Base-by-base conservation (phyloP, 2,329 filamentous ascomycete species). In the Aquanectria penicillioides region DNA sequence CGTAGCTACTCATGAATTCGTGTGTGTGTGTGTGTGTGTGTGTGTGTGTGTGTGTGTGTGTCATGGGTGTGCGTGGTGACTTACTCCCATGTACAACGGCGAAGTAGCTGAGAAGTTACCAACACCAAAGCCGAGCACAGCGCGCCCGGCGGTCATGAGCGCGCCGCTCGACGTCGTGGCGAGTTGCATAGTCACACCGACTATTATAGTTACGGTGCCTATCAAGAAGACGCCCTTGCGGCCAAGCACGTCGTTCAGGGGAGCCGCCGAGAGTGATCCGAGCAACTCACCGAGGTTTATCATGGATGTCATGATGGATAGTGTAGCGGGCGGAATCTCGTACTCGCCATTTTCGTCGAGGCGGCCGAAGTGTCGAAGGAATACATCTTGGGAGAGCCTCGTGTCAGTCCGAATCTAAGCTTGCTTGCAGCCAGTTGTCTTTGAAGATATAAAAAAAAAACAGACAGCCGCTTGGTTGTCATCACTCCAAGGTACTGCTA, bases 251-350 rank as follows among this genome's bases (percentile, higher is more conserved):
- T 77, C 75, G 59, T 78, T 77, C n/a, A 78, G 51, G 6, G 74
- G 75, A 3, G 75, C 74, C 5, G 75, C 71, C 2, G 59, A 22
- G 4, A 78, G 57, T 5, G 76, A 75, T 12, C 75, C 76, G 15
- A 73, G 62, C 20, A 78, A 63, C 50, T 78, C 75, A 44, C 75
- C 75, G 18, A 78, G 69, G 51, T 78, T 75, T 63, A 78, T 78
- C 66, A 75, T 73, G 53, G 74, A 76, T 12, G 73, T 74, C 72
- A 74, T 77, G 64, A 69, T 31, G 12, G 67, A 61, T 29, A 69
- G 31, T 5, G 53, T 61, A 7, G 57, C 52, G 2, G 74, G 63
- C 2, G 64, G 58, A 33, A 75, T 73, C 15, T 63, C 66, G 53
- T 71, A 74, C 8, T 59, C 61, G 34, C 72, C 74, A 36, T 75